Evolutionary conservation across 768 basidiomycete species (phyloP), one percentile per base, ranked within the genome.

Genomic region (Serendipita sp.): DNA sequence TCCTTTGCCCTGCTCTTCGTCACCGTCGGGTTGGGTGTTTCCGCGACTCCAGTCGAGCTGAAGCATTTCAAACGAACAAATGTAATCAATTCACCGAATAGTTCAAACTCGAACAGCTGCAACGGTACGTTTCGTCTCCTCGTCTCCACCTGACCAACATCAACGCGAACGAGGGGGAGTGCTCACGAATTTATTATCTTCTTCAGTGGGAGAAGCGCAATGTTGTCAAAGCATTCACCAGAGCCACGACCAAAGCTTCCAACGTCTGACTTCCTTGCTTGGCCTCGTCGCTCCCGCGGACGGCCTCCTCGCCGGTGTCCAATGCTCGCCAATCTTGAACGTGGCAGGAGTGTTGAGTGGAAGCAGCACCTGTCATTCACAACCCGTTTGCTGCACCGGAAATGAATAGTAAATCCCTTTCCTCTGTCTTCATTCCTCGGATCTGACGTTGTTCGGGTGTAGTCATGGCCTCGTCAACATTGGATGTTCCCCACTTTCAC

Each of bases 121-220:
- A 60, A 60, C n/a, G 56, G 56, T 60, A 37, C 3, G 56, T 38
- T 7, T 7, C 48, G 18, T 60, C 13, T 11, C 53, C 13, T 15
- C 30, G 11, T n/a, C 24, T 60, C 28, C 4, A n/a, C 56, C 10
- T 60, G 4, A 1, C 34, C 56, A 7, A 18, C 16, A 51, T n/a
- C 16, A n/a, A 18, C 8, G 8, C 30, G 8, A 7, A n/a, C 30
- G 48, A 51, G 8, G 1, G 24, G 24, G 24, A 51, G 16, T 32
- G 48, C 48, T 51, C 18, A 51, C 30, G 24, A 28, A 11, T 60
- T 28, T 2, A 11, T 10, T 8, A 1, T 32, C 32, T 60, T n/a
- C 56, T 16, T n/a, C 56, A 60, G 56, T 60, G 16, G 56, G 56
- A 24, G 56, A 60, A 37, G 56, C 56, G 1, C 56, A 60, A 60